Evolutionary conservation across 805 yeast species (phyloP).

Genomic region (Spathaspora sp.): DNA sequence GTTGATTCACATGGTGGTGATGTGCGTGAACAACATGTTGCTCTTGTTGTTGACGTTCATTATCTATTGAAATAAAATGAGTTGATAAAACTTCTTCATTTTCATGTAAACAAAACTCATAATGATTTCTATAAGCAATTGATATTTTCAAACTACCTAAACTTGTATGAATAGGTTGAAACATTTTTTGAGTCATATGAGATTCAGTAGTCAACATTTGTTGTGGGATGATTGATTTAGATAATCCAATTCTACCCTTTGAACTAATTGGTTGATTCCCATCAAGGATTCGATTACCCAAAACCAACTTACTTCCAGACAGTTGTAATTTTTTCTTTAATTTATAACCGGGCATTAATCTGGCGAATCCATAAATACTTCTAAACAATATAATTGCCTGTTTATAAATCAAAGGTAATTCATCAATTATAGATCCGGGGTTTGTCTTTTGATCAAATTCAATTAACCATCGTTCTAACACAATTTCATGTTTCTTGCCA

Average conservation of each 20-base stretch:
- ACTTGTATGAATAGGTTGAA: constrained; percentile 71
- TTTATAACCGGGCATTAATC: constrained; percentile 70
- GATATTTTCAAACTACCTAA: constrained; percentile 71
- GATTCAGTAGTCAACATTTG: constrained; percentile 33
- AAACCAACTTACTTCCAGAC: constrained; percentile 23
- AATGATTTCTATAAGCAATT: constrained; percentile 74
- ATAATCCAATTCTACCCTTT: constrained; percentile 80
- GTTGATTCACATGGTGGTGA: background rate
- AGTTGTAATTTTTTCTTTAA: constrained; percentile 36
- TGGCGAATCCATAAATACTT: constrained; percentile 60
- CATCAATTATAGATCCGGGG: constrained; percentile 33
- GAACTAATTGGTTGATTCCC: constrained; percentile 78
- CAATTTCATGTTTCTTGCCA: constrained; percentile 74
- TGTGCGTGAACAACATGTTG: constrained; percentile 1
- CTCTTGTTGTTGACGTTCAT: background rate
- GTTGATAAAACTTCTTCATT: constrained; percentile 61
- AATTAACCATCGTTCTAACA: constrained; percentile 88
- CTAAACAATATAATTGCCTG: constrained; percentile 73
- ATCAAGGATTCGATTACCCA: constrained; percentile 65
- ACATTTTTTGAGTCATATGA: constrained; percentile 58
- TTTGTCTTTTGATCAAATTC: constrained; percentile 60
- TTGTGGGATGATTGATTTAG: constrained; percentile 56
- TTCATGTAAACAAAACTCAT: constrained; percentile 63
- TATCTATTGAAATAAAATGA: constrained; percentile 51
- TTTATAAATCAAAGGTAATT: constrained; percentile 67